Percentiles rank a stretch among this genome's conserved stretches.
These are phyloP conservation scores for Rhizopus delemar DNA, from an alignment of 371 early-diverging fungal species.

Conservation along the genomic window DNA sequence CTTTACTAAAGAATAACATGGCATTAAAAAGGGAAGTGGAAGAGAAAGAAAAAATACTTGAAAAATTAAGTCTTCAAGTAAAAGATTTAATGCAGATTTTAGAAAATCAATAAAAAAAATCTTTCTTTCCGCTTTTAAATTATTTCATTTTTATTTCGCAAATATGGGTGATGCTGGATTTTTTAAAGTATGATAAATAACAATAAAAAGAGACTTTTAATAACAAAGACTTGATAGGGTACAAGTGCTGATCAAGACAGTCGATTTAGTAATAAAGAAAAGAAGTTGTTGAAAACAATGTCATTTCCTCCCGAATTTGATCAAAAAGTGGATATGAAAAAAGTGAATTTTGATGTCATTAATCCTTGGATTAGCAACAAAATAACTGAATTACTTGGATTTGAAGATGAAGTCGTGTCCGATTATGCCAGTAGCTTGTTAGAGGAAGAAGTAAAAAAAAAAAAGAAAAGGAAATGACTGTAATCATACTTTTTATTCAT, in stretches of 20 bases:
- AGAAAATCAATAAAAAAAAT: conserved; percentile 9
- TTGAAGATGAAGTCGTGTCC: conserved; percentile 93
- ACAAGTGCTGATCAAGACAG: conserved; percentile 84
- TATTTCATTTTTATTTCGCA: conserved; percentile 2
- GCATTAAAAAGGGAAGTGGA: conserved; percentile 25
- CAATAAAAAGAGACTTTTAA: not conserved
- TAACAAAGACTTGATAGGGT: conserved; percentile 50
- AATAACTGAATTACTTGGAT: conserved; percentile 78
- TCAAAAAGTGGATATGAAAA: conserved; percentile 88
- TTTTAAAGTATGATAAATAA: not conserved
- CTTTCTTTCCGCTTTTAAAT: not conserved
- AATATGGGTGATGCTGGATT: conserved; percentile 75
- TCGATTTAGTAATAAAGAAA: conserved; percentile 87
- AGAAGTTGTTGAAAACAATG: conserved; percentile 80
- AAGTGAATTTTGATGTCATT: conserved; percentile 85
- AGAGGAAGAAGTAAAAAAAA: conserved; percentile 66
- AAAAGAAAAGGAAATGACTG: not conserved
- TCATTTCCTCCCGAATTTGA: conserved; percentile 82
- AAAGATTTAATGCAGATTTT: conserved; percentile 45
- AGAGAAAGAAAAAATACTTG: conserved; percentile 25
- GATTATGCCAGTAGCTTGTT: conserved; percentile 83
- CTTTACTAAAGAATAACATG: conserved; percentile 27
- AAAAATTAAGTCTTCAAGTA: conserved; percentile 39
- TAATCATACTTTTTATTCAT: not conserved
- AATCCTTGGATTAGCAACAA: conserved; percentile 85